These are phyloP conservation scores for Trichoderma citrinoviride DNA, from an alignment of 2,329 filamentous ascomycete species.

Conservation along the genomic window DNA sequence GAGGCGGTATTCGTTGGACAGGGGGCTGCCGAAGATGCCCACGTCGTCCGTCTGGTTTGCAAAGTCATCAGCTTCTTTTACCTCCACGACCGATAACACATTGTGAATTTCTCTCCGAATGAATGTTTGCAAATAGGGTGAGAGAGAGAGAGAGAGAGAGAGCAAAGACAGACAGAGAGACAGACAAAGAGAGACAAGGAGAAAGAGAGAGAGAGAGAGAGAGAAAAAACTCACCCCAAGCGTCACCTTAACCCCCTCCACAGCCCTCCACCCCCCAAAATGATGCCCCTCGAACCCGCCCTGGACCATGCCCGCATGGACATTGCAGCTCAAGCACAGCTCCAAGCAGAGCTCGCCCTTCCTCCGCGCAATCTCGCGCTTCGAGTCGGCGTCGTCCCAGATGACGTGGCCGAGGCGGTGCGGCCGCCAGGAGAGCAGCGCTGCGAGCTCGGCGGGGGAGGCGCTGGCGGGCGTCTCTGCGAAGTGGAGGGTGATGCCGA, in stretches of 20 bases:
- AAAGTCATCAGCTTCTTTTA: not conserved
- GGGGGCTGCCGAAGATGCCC: constrained; percentile 71
- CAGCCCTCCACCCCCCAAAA: constrained; percentile 68
- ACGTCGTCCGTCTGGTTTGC: constrained; percentile 71
- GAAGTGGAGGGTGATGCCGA: constrained; percentile 74
- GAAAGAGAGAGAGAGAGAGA: not conserved
- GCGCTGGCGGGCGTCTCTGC: constrained; percentile 63
- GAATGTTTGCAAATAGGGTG: too few relatives aligned
- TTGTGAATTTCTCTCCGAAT: too few relatives aligned
- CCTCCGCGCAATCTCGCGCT: constrained; percentile 49
- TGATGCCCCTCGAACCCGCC: constrained; percentile 69
- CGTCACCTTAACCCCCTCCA: constrained; percentile 58
- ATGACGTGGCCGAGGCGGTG: constrained; percentile 76
- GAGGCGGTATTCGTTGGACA: constrained; percentile 75
- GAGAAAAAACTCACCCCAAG: constrained; percentile 57
- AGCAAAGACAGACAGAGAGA: too few relatives aligned
- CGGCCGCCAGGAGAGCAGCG: constrained; percentile 64
- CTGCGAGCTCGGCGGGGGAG: constrained; percentile 59
- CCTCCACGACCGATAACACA: not conserved
- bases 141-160: too few relatives aligned
- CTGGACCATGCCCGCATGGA: constrained; percentile 68
- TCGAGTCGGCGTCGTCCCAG: constrained; percentile 62
- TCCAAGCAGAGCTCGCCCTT: constrained; percentile 60
- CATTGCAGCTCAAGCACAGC: constrained; percentile 77
- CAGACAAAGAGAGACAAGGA: not conserved